These are phyloP conservation scores for Ochromonas danica DNA, from an alignment of 108 stramenopile genomes.

Conservation along the genomic window DNA sequence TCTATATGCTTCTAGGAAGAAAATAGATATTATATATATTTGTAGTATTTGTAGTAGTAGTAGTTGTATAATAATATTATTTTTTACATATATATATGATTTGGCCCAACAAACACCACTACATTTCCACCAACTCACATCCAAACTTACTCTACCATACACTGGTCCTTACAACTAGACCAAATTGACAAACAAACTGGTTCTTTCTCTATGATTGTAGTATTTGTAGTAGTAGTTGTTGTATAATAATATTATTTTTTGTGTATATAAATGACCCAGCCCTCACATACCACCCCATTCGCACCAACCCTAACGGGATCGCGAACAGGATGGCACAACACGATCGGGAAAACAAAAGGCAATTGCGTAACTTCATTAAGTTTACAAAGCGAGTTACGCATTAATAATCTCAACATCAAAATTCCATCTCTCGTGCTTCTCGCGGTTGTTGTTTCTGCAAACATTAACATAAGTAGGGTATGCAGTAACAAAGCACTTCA, in stretches of 20 bases:
- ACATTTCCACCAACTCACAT: not conserved
- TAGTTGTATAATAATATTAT: not conserved
- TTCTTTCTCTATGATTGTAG: not conserved
- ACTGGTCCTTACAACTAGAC: not conserved
- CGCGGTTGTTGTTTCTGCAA: too few relatives aligned
- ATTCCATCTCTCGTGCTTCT: too few relatives aligned
- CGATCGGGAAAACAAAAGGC: not conserved
- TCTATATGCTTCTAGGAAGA: slow-evolving; percentile 1
- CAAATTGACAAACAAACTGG: not conserved
- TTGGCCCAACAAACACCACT: not conserved
- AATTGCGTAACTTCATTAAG: too few relatives aligned
- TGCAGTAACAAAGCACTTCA: too few relatives aligned
- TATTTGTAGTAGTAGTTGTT: not conserved
- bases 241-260: not conserved
- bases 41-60: not conserved
- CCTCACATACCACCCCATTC: not conserved
- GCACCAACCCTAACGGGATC: not conserved
- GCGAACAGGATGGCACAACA: not conserved
- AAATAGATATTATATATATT: slow-evolving; percentile 7
- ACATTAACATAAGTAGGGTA: too few relatives aligned
- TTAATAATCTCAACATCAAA: too few relatives aligned
- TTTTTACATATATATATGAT: not conserved
- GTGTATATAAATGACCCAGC: not conserved
- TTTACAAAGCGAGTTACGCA: too few relatives aligned
- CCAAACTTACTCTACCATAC: not conserved